Evolutionary conservation across 148 eudicot species (phyloP).

Genomic region (Pouteria glomerata): DNA sequence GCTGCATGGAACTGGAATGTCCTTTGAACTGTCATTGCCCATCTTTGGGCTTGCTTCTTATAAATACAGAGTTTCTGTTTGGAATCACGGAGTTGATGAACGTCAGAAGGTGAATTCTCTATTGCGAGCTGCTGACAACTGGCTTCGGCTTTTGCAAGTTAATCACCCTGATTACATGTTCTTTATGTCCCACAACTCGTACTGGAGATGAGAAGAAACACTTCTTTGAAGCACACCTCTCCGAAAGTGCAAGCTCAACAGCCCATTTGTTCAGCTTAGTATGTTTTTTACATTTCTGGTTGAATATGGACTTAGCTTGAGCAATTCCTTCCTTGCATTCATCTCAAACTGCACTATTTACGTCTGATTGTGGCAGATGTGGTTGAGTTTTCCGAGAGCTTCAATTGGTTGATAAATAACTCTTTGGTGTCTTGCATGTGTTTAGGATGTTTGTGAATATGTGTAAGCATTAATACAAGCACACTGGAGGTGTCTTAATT

Average conservation of each 20-base stretch:
- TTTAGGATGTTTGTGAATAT: not conserved
- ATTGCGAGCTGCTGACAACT: slow-evolving; percentile 57
- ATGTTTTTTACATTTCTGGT: not conserved
- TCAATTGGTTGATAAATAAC: not conserved
- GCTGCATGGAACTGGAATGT: slow-evolving; percentile 27
- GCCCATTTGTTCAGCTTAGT: not conserved
- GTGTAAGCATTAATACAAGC: not conserved
- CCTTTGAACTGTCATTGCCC: slow-evolving; percentile 57
- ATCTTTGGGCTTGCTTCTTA: slow-evolving; percentile 76
- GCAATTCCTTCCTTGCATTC: not conserved
- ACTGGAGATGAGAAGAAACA: slow-evolving; percentile 28
- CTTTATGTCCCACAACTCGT: slow-evolving; percentile 39
- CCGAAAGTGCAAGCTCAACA: not conserved
- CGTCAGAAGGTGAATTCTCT: slow-evolving; percentile 46
- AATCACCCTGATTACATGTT: slow-evolving; percentile 76
- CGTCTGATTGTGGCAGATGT: not conserved
- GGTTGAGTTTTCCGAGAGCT: not conserved
- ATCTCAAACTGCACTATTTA: not conserved
- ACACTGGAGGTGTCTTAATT: not conserved
- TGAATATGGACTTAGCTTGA: not conserved
- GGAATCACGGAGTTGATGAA: slow-evolving; percentile 56
- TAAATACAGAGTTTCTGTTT: slow-evolving; percentile 63
- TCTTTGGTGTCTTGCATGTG: not conserved
- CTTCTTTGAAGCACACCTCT: not conserved
- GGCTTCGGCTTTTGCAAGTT: slow-evolving; percentile 68